phyloP scores from a whole-genome alignment of 208 protist genomes.

The Leishmania lainsoni region DNA sequence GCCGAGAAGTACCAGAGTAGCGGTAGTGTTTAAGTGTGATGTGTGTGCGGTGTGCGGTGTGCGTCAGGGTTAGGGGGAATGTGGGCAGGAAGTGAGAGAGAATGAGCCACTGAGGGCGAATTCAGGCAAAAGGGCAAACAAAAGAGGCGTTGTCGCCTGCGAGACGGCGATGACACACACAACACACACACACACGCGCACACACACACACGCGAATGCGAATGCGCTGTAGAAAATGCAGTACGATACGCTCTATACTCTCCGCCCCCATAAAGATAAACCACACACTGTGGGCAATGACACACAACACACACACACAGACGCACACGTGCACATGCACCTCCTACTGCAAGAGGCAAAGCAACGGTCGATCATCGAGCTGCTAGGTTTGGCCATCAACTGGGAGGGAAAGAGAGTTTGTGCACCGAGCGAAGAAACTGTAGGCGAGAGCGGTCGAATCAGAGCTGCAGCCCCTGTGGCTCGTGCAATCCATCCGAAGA shows the following conservation, averaged over 20 bases:
- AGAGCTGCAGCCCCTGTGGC: conserved; percentile 2
- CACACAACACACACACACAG: background rate
- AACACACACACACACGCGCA: too few species aligned
- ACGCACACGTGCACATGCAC: background rate
- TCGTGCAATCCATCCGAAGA: background rate
- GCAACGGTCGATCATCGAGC: background rate
- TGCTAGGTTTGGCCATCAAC: background rate
- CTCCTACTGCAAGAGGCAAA: background rate
- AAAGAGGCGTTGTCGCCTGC: background rate
- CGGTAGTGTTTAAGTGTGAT: background rate
- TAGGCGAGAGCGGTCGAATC: background rate
- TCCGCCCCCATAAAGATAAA: background rate
- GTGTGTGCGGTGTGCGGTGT: background rate
- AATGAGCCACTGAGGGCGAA: background rate
- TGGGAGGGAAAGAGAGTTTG: background rate
- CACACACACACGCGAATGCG: too few species aligned
- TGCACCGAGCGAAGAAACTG: background rate
- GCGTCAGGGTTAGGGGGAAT: background rate
- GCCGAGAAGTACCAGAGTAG: background rate
- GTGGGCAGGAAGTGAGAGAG: background rate
- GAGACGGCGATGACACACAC: too few species aligned
- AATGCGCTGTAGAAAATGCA: too few species aligned
- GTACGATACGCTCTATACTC: background rate
- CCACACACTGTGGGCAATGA: background rate
- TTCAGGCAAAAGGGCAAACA: background rate